Percentiles rank a stretch among this genome's conserved stretches.
Conservation (phyloP, 371 early-diverging fungal species). For the Dipsacomyces acuminosporus region DNA sequence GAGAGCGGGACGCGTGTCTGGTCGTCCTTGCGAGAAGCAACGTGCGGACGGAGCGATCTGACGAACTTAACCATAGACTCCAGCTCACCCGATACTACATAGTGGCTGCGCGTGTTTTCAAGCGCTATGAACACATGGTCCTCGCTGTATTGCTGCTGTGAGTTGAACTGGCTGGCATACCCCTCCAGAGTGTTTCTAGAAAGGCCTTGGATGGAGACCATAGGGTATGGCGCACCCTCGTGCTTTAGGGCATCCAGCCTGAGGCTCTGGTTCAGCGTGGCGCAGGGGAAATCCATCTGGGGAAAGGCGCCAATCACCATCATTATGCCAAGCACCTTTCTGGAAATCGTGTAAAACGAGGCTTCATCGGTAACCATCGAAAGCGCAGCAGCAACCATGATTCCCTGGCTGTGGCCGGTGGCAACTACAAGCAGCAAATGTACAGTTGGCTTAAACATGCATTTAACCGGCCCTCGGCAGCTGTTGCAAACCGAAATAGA, state of each 20-base stretch:
- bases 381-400: slow-evolving; percentile 81
- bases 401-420: slow-evolving; percentile 90
- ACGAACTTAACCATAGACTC: slow-evolving; percentile 79
- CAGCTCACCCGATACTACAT: slow-evolving; percentile 72
- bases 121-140: slow-evolving; percentile 62
- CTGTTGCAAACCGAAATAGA: too few relatives aligned
- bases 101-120: slow-evolving; percentile 69
- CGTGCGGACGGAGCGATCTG: slow-evolving; percentile 54
- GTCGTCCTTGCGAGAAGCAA: slow-evolving; percentile 43
- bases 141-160: slow-evolving; percentile 60
- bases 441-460: too few relatives aligned
- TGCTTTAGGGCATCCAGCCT: slow-evolving; percentile 73
- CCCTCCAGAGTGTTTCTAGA: slow-evolving; percentile 60
- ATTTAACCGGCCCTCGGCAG: too few relatives aligned
- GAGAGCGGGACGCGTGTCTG: slow-evolving; percentile 77
- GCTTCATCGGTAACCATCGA: slow-evolving; percentile 72
- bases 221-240: slow-evolving; percentile 85
- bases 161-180: slow-evolving; percentile 72
- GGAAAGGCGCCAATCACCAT: slow-evolving; percentile 86
- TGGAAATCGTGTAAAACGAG: slow-evolving; percentile 68
- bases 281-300: slow-evolving; percentile 75
- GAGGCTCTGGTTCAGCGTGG: slow-evolving; percentile 66
- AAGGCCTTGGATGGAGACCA: slow-evolving; percentile 74
- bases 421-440: slow-evolving; percentile 55
- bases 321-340: slow-evolving; percentile 76